Conservation (phyloP, 306 rosid species). For the Echinosophora koreensis region DNA sequence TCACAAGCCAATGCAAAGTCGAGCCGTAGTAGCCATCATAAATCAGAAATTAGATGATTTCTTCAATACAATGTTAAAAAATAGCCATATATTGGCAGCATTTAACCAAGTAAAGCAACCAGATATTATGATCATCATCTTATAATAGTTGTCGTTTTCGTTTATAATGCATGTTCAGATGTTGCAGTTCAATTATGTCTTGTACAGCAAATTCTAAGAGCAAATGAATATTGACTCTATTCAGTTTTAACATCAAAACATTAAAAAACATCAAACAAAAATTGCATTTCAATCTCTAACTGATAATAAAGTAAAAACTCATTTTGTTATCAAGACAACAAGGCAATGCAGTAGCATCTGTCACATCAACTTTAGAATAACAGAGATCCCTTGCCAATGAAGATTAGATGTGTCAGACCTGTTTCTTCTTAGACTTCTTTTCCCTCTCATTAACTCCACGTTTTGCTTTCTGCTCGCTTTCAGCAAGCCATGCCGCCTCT, state of each 20-base stretch:
- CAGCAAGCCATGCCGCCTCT: slow-evolving; percentile 96
- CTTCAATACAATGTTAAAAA: slow-evolving; percentile 8
- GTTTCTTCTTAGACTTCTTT: slow-evolving; percentile 89
- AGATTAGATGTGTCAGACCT: slow-evolving; percentile 55
- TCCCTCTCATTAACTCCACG: slow-evolving; percentile 85
- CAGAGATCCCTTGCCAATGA: slow-evolving; percentile 21
- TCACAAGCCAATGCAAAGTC: slow-evolving; percentile 31
- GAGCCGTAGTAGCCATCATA: slow-evolving; percentile 5
- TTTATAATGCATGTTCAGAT: slow-evolving; percentile 19
- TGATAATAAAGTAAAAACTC: slow-evolving; percentile 3
- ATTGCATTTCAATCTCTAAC: slow-evolving; percentile 20
- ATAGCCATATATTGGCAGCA: neutral
- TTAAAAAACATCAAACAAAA: slow-evolving; percentile 13
- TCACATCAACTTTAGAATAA: slow-evolving; percentile 20
- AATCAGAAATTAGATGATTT: slow-evolving; percentile 29
- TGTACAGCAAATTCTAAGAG: neutral
- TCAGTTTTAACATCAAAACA: neutral
- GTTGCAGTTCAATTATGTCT: neutral
- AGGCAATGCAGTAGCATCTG: slow-evolving; percentile 28
- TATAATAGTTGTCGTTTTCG: neutral
- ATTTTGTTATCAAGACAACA: slow-evolving; percentile 18
- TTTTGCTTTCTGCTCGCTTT: slow-evolving; percentile 89
- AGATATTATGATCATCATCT: neutral
- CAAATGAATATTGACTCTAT: neutral
- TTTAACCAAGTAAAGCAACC: neutral